Percentiles rank a stretch among this genome's conserved stretches.
phyloP scores from a whole-genome alignment of 495 filamentous ascomycete species.

The Neurospora sp. region DNA sequence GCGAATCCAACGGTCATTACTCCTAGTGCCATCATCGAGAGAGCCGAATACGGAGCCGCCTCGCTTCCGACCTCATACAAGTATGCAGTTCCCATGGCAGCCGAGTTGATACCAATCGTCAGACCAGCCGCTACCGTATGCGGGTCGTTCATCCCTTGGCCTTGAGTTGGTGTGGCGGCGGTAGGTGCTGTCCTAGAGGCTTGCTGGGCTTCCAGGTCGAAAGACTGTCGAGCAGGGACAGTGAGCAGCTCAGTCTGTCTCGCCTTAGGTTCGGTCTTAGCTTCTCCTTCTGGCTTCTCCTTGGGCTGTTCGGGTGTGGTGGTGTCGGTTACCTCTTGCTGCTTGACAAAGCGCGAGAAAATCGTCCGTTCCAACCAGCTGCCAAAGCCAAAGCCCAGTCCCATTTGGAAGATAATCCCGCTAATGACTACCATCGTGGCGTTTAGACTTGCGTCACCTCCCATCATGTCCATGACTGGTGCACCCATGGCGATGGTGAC shows the following conservation, averaged over 20 bases:
- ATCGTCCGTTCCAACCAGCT: constrained; percentile 24
- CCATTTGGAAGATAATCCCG: constrained; percentile 37
- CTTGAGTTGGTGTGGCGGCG: neutral
- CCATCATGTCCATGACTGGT: constrained; percentile 27
- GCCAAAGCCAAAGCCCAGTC: constrained; percentile 21
- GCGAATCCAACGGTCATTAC: constrained; percentile 37
- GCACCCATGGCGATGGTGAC: constrained; percentile 32
- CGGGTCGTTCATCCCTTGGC: constrained; percentile 10
- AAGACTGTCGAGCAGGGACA: neutral
- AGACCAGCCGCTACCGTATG: constrained; percentile 31
- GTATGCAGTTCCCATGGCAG: constrained; percentile 41
- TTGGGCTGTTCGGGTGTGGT: neutral
- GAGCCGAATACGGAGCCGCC: constrained; percentile 36
- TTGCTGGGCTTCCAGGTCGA: constrained; percentile 3
- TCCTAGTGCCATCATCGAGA: constrained; percentile 39
- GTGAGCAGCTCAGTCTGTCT: neutral
- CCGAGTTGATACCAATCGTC: constrained; percentile 38
- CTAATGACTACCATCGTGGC: constrained; percentile 36
- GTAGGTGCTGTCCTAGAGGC: neutral
- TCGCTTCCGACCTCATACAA: constrained; percentile 35
- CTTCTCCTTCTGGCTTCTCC: neutral
- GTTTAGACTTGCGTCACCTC: constrained; percentile 31
- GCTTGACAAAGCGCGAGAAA: neutral
- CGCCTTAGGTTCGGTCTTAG: neutral
- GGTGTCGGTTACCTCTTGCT: neutral